phyloP scores from a whole-genome alignment of 306 rosid species.

The Prunus campanulata region DNA sequence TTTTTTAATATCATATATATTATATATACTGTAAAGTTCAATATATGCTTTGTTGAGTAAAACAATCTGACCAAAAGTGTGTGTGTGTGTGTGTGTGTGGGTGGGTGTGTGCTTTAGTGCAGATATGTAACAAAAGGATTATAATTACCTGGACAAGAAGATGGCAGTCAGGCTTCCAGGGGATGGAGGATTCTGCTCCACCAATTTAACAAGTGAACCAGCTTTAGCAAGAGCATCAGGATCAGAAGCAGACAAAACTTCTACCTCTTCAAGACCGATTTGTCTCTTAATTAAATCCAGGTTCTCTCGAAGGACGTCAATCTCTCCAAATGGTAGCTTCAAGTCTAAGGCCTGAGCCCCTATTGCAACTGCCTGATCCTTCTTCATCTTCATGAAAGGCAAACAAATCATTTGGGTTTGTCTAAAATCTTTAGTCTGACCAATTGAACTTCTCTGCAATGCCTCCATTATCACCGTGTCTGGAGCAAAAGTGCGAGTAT shows the following conservation, averaged over 20 bases:
- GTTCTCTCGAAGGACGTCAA: constrained; percentile 72
- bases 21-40: background rate
- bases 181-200: constrained; percentile 73
- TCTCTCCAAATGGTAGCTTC: constrained; percentile 80
- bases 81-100: background rate
- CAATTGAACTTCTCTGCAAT: constrained; percentile 51
- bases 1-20: background rate
- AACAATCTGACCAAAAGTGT: background rate
- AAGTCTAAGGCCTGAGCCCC: constrained; percentile 76
- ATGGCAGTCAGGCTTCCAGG: constrained; percentile 92
- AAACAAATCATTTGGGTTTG: constrained; percentile 67
- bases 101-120: background rate
- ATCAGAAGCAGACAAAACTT: constrained; percentile 59
- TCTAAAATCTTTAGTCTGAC: constrained; percentile 56
- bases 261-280: constrained; percentile 66
- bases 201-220: constrained; percentile 53
- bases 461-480: constrained; percentile 61
- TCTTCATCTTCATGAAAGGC: constrained; percentile 88
- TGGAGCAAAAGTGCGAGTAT: constrained; percentile 45
- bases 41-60: background rate
- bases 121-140: background rate
- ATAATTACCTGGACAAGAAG: constrained; percentile 44
- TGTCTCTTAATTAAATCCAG: constrained; percentile 79
- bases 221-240: constrained; percentile 60
- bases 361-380: constrained; percentile 63